Conservation (phyloP, 1,139 yeast species). For the Saccharomyces hybrid region DNA sequence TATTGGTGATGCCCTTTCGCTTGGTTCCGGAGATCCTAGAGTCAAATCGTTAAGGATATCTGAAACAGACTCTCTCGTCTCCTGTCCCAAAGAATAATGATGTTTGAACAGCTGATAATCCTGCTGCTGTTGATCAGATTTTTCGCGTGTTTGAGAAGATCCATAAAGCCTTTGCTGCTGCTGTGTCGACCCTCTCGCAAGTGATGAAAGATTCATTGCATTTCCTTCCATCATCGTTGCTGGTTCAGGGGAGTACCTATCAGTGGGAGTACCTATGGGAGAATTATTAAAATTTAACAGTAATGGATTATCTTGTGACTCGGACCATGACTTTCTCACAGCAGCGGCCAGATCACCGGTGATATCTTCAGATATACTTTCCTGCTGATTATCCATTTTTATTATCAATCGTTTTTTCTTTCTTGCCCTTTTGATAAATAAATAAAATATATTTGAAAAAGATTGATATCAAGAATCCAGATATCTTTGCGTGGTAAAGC, state of each 20-base stretch:
- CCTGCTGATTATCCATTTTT: conserved; percentile 5
- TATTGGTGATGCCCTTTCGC: not conserved
- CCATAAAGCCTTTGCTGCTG: not conserved
- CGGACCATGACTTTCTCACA: conserved; percentile 30
- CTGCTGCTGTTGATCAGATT: not conserved
- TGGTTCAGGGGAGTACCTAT: not conserved
- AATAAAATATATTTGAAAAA: not conserved
- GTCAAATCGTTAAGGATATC: conserved; percentile 20
- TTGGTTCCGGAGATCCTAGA: conserved; percentile 8
- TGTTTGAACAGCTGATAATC: conserved; percentile 26
- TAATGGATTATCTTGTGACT: conserved; percentile 15
- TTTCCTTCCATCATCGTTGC: not conserved
- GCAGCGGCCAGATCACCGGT: conserved; percentile 26
- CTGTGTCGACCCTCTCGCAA: conserved; percentile 9
- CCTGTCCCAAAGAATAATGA: conserved; percentile 21
- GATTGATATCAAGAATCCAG: not conserved
- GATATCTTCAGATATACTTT: conserved; percentile 7
- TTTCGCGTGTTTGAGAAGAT: not conserved
- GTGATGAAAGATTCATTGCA: not conserved
- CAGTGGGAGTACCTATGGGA: conserved; percentile 18
- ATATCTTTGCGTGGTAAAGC: not conserved
- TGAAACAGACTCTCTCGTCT: conserved; percentile 16
- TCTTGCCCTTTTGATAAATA: not conserved
- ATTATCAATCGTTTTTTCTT: not conserved
- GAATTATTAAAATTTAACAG: conserved; percentile 5